Evolutionary conservation across 2,329 filamentous ascomycete species (phyloP), one percentile per base, ranked within the genome.

Genomic region (Hymenotorrendiella dingleyae): DNA sequence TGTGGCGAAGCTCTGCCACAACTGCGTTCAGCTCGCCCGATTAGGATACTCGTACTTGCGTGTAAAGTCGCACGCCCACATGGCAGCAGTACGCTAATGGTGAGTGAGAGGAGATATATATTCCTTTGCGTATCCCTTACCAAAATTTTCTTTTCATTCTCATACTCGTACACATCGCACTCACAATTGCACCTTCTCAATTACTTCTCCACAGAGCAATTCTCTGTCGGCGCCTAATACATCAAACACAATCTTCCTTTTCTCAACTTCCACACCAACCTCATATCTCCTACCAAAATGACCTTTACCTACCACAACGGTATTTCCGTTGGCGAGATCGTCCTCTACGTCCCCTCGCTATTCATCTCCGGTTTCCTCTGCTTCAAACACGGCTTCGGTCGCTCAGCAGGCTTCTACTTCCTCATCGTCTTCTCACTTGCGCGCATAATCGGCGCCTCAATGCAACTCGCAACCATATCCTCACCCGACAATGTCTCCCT

Each of bases 351-450:
- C 1, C 67, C 66, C 1, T 36, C 56, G 17, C 55, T 72, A 12
- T 29, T 57, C 37, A 37, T 68, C 23, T 63, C 62, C 10, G 41
- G 65, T 29, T 54, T 65, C 23, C 62, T 73, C 9, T 55, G 58
- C 17, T 46, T 62, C 28, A 64, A 65, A n/a, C 70, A 74, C 49
- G 68, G 70, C 39, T 67, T 72, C 48, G 52, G 59, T 4, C 64
- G 63, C 32, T 68, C 62, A 43, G 62, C 67, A 1, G 76, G 74
- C 30, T 80, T 74, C 70, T 52, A 73, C 10, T 77, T 72, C 55
- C 64, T 79, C 6, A 53, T 73, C 34, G 52, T 76, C 23, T 73
- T 82, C 55, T 69, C 68, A 22, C 47, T 76, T 5, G 59, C 69
- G 10, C 72, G 76, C 28, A 65, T 78, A 34, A 54, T 74, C 16